Percentiles rank a stretch among this genome's conserved stretches.
phyloP scores from a whole-genome alignment of 108 stramenopile species.

The Cyclotella sp. region DNA sequence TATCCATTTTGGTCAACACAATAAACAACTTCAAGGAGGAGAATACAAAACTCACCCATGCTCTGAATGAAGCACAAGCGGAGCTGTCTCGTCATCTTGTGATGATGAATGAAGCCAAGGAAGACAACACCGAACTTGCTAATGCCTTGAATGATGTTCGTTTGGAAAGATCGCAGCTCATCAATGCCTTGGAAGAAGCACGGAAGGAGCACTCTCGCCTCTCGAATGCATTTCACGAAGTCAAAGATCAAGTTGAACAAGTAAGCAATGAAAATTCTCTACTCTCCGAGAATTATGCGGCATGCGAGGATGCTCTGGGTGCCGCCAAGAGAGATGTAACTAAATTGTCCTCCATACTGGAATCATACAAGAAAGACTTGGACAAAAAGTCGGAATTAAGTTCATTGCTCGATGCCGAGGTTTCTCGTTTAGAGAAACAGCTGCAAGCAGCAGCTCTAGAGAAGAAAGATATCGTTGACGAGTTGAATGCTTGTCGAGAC shows the following conservation, averaged over 20 bases:
- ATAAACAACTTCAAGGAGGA: conserved; percentile 2
- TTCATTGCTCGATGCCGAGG: conserved; percentile 11
- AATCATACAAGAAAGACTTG: conserved; percentile 12
- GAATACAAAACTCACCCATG: background rate
- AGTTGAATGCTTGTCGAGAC: conserved; percentile 22
- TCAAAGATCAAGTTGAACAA: conserved; percentile 7
- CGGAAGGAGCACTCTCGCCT: background rate
- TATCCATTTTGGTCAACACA: background rate
- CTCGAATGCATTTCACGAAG: background rate
- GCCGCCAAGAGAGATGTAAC: conserved; percentile 3
- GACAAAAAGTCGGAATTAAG: conserved; percentile 10
- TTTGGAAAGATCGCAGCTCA: conserved; percentile 16
- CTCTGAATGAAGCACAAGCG: background rate
- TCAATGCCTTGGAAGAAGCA: conserved; percentile 4
- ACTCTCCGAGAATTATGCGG: background rate
- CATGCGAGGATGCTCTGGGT: conserved; percentile 3
- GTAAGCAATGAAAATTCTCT: background rate
- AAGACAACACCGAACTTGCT: conserved; percentile 12
- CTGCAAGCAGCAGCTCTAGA: conserved; percentile 14
- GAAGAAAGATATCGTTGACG: conserved; percentile 1
- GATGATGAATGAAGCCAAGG: conserved; percentile 1
- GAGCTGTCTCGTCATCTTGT: background rate
- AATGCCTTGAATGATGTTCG: conserved; percentile 9
- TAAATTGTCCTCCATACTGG: background rate
- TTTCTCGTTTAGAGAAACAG: conserved; percentile 2